Evolutionary conservation across 768 basidiomycete genomes (phyloP).

Genomic region (Amanita polypyramis): DNA sequence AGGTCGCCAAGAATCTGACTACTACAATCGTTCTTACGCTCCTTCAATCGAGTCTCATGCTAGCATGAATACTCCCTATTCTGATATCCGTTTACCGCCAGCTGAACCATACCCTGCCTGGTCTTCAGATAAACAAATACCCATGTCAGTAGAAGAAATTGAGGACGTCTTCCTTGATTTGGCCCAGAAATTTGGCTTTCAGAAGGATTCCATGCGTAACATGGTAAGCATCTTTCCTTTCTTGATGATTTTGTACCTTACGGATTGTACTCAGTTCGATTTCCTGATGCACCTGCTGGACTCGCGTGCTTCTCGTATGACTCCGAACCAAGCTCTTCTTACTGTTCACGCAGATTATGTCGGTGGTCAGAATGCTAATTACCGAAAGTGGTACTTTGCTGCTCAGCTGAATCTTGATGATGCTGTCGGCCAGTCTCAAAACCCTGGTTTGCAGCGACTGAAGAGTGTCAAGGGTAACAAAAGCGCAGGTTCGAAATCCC

Average conservation of each 20-base stretch:
- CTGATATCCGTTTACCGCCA: constrained; percentile 38
- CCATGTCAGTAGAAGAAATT: constrained; percentile 95
- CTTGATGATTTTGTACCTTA: constrained; percentile 9
- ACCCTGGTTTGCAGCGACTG: constrained; percentile 84
- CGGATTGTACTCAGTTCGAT: constrained; percentile 57
- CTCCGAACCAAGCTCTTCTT: constrained; percentile 89
- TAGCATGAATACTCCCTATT: constrained; percentile 50
- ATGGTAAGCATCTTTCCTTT: constrained; percentile 43
- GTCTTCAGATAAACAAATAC: constrained; percentile 87
- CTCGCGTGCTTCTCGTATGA: constrained; percentile 96
- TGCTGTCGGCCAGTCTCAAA: constrained; percentile 90
- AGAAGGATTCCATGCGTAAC: constrained; percentile 91
- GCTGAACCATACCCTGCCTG: constrained; percentile 88
- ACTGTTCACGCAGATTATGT: constrained; percentile 99
- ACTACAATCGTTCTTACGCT: constrained; percentile 35
- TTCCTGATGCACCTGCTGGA: constrained; percentile 97
- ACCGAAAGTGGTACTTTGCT: constrained; percentile 99
- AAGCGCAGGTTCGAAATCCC: constrained; percentile 55
- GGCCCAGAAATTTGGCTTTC: constrained; percentile 98
- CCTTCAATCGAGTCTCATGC: constrained; percentile 53
- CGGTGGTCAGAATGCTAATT: constrained; percentile 97
- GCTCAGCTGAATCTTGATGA: constrained; percentile 99
- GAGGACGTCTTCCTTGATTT: constrained; percentile 98
- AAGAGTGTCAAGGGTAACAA: constrained; percentile 65
- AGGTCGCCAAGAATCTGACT: constrained; percentile 22